Evolutionary conservation across 805 yeast genomes (phyloP), one percentile per base, ranked within the genome.

Genomic region (Saturnispora besseyi): DNA sequence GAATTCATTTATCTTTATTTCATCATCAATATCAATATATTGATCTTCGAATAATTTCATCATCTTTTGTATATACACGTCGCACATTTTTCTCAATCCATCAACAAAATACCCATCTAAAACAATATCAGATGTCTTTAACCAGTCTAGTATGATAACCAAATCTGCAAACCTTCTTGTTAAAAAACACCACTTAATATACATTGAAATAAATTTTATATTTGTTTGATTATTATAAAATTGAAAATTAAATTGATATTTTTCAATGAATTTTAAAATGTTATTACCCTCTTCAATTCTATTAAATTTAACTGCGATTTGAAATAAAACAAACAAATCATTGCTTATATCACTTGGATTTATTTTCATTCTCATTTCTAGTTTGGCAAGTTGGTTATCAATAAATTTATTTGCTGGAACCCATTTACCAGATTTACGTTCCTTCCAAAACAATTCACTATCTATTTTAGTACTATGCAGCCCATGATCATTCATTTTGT

Each of bases 381-480:
- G 31, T n/a, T 26, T 13, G 10, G 44, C 18, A 7, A 48, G 30
- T 32, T 50, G 50, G 11, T 46, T 31, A 22, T 49, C 36, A 8
- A 52, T 38, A 28, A 52, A 50, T 10, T 51, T 43, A 28, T 37
- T 38, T 6, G 45, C 49, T 5, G 53, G 48, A 31, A 52, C 46
- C 30, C 43, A 29, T 7, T 49, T 49, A 15, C 51, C 53, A 28
- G 55, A 48, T 21, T 40, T 31, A n/a, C 58, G 48, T 18, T 53
- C 58, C 45, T 57, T 62, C 57, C 58, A 58, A 48, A 56, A 57
- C 6, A 58, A 40, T 18, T 57, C 55, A 13, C 55, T 41, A 38
- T 55, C 49, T 3, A 41, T 29, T 41, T 38, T 21, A 15, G 38
- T n/a, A 31, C 42, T 43, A 4, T 33, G 24, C 4, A 34, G 18